Evolutionary conservation across 495 filamentous ascomycete species (phyloP), one percentile per base, ranked within the genome.

Genomic region (Aspergillus avenaceus): DNA sequence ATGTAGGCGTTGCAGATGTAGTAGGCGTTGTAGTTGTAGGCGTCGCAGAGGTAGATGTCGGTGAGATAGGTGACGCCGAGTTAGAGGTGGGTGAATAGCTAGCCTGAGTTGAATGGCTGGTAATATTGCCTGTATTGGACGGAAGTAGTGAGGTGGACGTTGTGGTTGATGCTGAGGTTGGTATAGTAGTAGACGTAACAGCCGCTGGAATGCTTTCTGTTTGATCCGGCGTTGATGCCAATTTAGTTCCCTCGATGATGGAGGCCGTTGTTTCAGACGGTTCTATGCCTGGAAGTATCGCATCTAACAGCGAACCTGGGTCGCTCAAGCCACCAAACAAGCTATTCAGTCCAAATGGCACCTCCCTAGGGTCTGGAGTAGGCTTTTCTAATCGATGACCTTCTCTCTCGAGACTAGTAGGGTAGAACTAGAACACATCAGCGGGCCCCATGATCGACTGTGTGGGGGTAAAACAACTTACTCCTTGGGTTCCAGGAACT

Each of bases 371-470:
- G 50, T 59, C 31, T 56, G 43, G 36, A 8, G 43, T 48, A 9
- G 53, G 67, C 25, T 63, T 62, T 23, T 67, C 34, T 16, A 65
- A 61, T 28, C 65, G 56, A 59, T 65, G 69, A 14, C 75, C 77
- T n/a, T 71, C 63, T 11, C 61, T 59, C 26, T 78, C 66, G 14
- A 80, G 61, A 9, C 52, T 53, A 8, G 66, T 66, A 8, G 67
- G 70, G 47, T 70, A 72, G 25, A 60, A 62, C 69, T 75, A 41
- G 27, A 6, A 7, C 2, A 14, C 50, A 27, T 41, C 13, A 56
- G 49, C 21, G 49, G 43, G 31, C 31, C 25, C 8, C 4, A n/a
- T n/a, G n/a, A n/a, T 31, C 6, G 42, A 29, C 8, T 32, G 27
- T 29, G 23, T 14, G 4, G 26, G 1, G 16, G 7, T 16, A 2